Conservation (phyloP, 116 monocot species). For the Papilionanthe hybrid region DNA sequence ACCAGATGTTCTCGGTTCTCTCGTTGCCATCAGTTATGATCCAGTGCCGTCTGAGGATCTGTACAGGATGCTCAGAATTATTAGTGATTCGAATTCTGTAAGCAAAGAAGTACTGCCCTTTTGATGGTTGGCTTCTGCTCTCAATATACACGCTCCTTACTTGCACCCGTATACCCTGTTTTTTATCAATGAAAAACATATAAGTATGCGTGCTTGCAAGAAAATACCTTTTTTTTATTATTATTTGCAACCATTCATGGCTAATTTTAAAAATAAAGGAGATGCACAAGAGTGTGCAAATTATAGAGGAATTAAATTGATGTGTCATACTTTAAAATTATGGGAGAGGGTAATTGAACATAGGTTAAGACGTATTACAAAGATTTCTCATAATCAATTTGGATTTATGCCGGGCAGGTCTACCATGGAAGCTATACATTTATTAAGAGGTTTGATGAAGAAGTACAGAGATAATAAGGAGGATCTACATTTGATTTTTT, state of each 20-base stretch:
- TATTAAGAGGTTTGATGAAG: no score
- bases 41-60: conserved; percentile 94
- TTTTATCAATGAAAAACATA: not conserved
- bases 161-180: conserved; percentile 93
- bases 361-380: no score
- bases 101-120: conserved; percentile 83
- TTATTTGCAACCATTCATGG: not conserved
- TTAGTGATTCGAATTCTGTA: conserved; percentile 92
- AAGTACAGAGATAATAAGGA: no score
- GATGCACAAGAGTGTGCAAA: no score
- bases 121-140: conserved; percentile 66
- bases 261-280: not conserved
- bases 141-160: conserved; percentile 88
- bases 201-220: not conserved
- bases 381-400: no score
- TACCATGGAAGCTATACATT: no score
- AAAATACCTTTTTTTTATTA: no score
- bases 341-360: no score
- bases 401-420: no score
- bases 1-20: conserved; percentile 88
- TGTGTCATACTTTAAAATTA: no score
- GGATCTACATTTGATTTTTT: no score
- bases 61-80: conserved; percentile 74
- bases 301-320: no score
- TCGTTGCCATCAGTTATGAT: conserved; percentile 92